Percentiles rank a stretch among this genome's conserved stretches.
Conservation (phyloP, 2,329 filamentous ascomycete species). For the Monilinia vaccinii-corymbosi region DNA sequence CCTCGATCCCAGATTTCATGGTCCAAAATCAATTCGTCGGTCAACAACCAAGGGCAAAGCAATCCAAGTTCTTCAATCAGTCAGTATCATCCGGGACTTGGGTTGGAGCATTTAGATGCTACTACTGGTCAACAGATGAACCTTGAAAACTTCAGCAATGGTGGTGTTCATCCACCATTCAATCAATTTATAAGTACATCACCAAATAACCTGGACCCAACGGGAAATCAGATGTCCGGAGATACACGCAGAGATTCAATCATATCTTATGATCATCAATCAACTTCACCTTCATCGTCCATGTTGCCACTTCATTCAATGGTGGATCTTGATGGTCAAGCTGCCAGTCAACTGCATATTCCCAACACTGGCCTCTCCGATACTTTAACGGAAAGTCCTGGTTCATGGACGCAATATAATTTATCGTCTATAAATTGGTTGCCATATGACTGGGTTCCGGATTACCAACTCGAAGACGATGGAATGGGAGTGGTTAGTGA, state of each 20-base stretch:
- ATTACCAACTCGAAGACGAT: conserved; percentile 2
- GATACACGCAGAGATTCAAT: neutral
- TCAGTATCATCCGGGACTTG: neutral
- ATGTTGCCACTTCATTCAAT: neutral
- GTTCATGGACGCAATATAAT: conserved; percentile 16
- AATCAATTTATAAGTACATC: neutral
- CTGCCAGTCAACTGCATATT: neutral
- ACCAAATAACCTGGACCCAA: neutral
- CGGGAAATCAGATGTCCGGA: neutral
- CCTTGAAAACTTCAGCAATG: neutral
- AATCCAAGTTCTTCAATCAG: neutral
- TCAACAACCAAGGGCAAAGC: neutral
- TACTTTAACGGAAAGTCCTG: neutral
- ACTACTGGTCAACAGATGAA: neutral
- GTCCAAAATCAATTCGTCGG: neutral
- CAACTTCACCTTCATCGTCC: neutral
- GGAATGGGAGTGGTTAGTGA: neutral
- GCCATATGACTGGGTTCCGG: conserved; percentile 21
- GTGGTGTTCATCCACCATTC: neutral
- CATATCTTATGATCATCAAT: neutral
- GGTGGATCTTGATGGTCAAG: neutral
- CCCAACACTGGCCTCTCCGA: neutral
- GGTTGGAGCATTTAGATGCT: neutral
- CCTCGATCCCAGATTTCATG: neutral
- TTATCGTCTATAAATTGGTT: conserved; percentile 24